Evolutionary conservation across 495 filamentous ascomycete species (phyloP).

Genomic region (Penicillium robsamsonii): DNA sequence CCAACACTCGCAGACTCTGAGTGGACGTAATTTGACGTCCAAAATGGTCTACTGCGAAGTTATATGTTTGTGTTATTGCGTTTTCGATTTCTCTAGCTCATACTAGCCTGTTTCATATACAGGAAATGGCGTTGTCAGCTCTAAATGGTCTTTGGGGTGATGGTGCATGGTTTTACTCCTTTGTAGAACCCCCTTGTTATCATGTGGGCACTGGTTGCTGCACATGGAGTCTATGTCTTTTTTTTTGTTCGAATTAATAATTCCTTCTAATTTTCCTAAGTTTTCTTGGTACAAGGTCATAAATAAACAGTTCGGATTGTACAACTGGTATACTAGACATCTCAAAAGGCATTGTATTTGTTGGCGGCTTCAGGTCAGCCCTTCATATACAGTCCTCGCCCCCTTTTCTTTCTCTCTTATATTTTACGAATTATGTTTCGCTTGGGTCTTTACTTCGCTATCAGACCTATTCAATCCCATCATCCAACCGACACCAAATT

Average conservation of each 20-base stretch:
- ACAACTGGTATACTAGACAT: neutral
- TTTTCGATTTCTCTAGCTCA: slow-evolving; percentile 11
- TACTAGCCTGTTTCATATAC: slow-evolving; percentile 11
- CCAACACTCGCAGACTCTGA: slow-evolving; percentile 41
- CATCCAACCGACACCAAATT: neutral
- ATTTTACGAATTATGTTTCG: neutral
- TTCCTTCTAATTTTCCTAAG: slow-evolving; percentile 7
- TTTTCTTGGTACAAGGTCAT: neutral
- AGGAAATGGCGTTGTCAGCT: slow-evolving; percentile 19
- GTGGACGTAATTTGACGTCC: slow-evolving; percentile 25
- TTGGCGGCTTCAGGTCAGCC: neutral
- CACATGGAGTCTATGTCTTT: slow-evolving; percentile 17
- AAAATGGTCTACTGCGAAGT: neutral
- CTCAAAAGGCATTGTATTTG: neutral
- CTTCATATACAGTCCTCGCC: neutral
- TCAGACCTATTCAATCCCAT: neutral
- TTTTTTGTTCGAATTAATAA: slow-evolving; percentile 22
- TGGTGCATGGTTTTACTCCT: slow-evolving; percentile 11
- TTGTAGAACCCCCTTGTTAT: slow-evolving; percentile 12
- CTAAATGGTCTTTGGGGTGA: slow-evolving; percentile 9
- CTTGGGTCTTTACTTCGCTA: neutral
- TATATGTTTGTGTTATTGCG: slow-evolving; percentile 12
- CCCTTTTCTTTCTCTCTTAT: neutral
- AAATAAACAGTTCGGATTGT: neutral
- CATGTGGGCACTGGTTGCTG: slow-evolving; percentile 29